A percentile compares a stretch with the other conserved stretches of the same genome.
Evolutionary conservation across 306 rosid species (phyloP).

Genomic region (Acacia acuminata): DNA sequence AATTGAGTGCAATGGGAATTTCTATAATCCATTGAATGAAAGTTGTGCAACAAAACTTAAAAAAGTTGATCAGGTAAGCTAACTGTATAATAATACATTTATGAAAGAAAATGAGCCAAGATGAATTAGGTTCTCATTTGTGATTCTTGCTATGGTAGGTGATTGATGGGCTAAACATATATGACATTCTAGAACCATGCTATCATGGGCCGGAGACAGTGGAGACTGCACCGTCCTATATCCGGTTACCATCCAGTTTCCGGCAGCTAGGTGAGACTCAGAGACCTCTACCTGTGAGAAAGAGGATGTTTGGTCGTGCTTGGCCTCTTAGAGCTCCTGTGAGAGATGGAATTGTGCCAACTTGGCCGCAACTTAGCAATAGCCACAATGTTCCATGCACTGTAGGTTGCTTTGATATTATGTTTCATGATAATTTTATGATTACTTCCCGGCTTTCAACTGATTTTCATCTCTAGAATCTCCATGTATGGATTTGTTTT

Average conservation of each 20-base stretch:
- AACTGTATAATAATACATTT: conserved; percentile 2
- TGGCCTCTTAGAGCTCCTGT: conserved; percentile 98
- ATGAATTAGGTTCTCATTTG: conserved; percentile 27
- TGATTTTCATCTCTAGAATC: not conserved
- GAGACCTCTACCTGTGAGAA: conserved; percentile 86
- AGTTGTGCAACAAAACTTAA: conserved; percentile 49
- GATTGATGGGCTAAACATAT: conserved; percentile 63
- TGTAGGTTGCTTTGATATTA: conserved; percentile 54
- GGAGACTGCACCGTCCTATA: conserved; percentile 38
- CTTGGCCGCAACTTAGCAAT: conserved; percentile 74
- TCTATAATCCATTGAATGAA: conserved; percentile 38
- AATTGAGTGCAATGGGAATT: conserved; percentile 62
- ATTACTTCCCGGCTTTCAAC: conserved; percentile 2
- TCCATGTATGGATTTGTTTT: not conserved
- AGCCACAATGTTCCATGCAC: conserved; percentile 66
- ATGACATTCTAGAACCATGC: conserved; percentile 93
- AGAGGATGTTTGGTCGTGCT: conserved; percentile 95
- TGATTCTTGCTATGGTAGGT: conserved; percentile 47
- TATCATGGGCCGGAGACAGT: conserved; percentile 52
- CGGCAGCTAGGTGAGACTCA: conserved; percentile 75
- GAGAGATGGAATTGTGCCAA: conserved; percentile 78
- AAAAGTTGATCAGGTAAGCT: conserved; percentile 64
- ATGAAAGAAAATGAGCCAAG: conserved; percentile 10
- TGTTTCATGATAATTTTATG: conserved; percentile 13
- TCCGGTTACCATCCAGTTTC: conserved; percentile 71